Evolutionary conservation across 768 basidiomycete genomes (phyloP), one percentile per base, ranked within the genome.

Genomic region (Hemileccinum impolitum): DNA sequence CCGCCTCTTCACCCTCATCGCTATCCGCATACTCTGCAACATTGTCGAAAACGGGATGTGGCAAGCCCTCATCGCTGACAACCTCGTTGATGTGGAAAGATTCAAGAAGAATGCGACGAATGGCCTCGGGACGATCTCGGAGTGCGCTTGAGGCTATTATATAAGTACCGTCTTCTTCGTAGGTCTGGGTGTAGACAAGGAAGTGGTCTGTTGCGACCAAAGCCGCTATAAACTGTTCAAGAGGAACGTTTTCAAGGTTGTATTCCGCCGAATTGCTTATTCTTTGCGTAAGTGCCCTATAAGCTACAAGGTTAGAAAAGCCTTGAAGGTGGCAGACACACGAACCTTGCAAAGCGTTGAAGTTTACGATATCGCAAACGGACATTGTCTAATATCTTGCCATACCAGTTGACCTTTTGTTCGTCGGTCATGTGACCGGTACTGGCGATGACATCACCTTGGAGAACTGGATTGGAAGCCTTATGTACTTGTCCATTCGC

Each of bases 181-280:
- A 87, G 8, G 71, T 68, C 52, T 85, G 81, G 2, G 95, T 96
- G 68, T 96, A 95, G 39, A 99, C 90, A 49, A 99, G 82, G 69
- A 94, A 87, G 65, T 98, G 94, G 54, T 90, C 92, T 7, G 91
- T 85, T 28, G 85, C 81, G 18, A 89, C 82, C 8, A 99, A 76
- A 11, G 78, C 75, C 19, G 82, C 73, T 46, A 98, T 87, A 67
- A 95, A 88, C n/a, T 76, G 75, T 44, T 88, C 87, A 50, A 94
- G 72, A 37, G 85, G 75, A 32, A 85, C 71, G 47, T 81, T 75
- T 50, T 91, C 87, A 28, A 97, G 75, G 51, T 75, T 80, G 60
- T 94, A 97, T 65, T 96, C 94, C 1, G 92, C 89, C 6, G 94
- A 90, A 67, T 94, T 96, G 60, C 89, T 88, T 72, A 94, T 94